A percentile compares a stretch with the other conserved stretches of the same genome.
These are phyloP conservation scores for Aspergillus spinulosporus DNA, from an alignment of 2,329 filamentous ascomycete genomes.

Conservation along the genomic window DNA sequence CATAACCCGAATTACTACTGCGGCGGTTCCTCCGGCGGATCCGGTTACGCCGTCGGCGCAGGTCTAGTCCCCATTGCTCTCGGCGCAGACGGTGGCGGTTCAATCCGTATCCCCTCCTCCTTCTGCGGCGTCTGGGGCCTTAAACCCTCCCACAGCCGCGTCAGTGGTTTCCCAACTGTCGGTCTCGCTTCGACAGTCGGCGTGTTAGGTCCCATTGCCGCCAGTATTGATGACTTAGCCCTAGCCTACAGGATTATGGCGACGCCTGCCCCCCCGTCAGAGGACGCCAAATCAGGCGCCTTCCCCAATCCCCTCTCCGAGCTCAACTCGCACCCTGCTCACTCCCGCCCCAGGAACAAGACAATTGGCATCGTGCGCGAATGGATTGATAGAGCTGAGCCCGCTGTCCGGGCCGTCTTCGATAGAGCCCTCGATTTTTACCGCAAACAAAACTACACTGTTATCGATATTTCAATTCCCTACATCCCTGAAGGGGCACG, in stretches of 20 bases:
- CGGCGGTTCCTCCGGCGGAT: slow-evolving; percentile 78
- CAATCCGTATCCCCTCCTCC: slow-evolving; percentile 69
- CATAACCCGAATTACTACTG: slow-evolving; percentile 75
- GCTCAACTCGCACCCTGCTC: slow-evolving; percentile 47
- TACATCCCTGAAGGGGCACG: slow-evolving; percentile 68
- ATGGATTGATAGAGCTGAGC: slow-evolving; percentile 70
- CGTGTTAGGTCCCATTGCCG: slow-evolving; percentile 73
- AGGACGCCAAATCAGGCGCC: slow-evolving; percentile 58
- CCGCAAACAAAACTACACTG: slow-evolving; percentile 36
- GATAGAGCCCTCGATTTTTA: slow-evolving; percentile 61
- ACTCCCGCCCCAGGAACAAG: slow-evolving; percentile 47
- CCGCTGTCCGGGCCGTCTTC: slow-evolving; percentile 63
- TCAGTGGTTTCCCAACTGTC: slow-evolving; percentile 59
- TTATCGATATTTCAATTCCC: slow-evolving; percentile 54
- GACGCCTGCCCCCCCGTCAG: slow-evolving; percentile 61
- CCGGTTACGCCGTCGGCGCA: slow-evolving; percentile 66
- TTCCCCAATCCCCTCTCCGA: slow-evolving; percentile 57
- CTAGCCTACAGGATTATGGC: slow-evolving; percentile 81
- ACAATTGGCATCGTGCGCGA: slow-evolving; percentile 67
- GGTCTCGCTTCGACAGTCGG: slow-evolving; percentile 63
- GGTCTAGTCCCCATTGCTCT: slow-evolving; percentile 72
- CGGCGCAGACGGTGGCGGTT: slow-evolving; percentile 75
- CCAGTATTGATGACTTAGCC: slow-evolving; percentile 73
- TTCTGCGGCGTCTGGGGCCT: slow-evolving; percentile 82
- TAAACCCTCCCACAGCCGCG: slow-evolving; percentile 73